Base-by-base conservation (phyloP, 768 basidiomycete species). In the Coprinopsis strossmayeri region DNA sequence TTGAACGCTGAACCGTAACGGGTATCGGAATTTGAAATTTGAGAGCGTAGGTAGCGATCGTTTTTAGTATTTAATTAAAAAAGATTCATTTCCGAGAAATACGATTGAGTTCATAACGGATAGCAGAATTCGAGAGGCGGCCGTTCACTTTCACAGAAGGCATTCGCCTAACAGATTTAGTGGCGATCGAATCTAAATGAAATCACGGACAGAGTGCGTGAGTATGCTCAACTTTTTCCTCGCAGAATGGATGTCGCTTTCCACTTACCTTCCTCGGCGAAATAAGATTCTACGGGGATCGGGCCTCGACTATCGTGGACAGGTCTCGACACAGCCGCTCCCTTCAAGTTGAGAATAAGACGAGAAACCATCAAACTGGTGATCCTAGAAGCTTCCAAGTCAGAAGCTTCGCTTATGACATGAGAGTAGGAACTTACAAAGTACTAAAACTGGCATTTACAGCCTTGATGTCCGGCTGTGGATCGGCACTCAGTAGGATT, bases 401-500 rank as follows among this genome's bases (percentile, higher is more conserved):
- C 24, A 2, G 24, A 23, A 2, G 15, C 7, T 42, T 25, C 40
- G 44, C 4, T 20, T 21, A 30, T 15, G n/a, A 37, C 1, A 21
- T 12, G 18, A 12, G 18, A 34, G 26, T 37, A n/a, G 15, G 39
- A 38, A 54, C 64, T 49, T 45, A 68, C 69, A 67, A 35, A 5
- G 66, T 66, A 41, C 65, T 69, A 46, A 70, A 68, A 51, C 67
- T 68, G 12, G 67, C 69, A 34, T 66, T 66, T 2, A 69, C 55
- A 7, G 67, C 64, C 54, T 70, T 68, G 27, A 69, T 54, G 47
- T 70, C 64, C 1, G 63, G 57, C 65, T 68, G 27, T 42, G 11
- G 11, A 27, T 37, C 10, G 10, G 10, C 23, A 34, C 7, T 9
- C 28, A 2, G 23, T 5, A 12, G 9, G 5, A 17, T 42, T 9